phyloP scores from a whole-genome alignment of 164 flowering plant species.

The Cinnamomum chago region DNA sequence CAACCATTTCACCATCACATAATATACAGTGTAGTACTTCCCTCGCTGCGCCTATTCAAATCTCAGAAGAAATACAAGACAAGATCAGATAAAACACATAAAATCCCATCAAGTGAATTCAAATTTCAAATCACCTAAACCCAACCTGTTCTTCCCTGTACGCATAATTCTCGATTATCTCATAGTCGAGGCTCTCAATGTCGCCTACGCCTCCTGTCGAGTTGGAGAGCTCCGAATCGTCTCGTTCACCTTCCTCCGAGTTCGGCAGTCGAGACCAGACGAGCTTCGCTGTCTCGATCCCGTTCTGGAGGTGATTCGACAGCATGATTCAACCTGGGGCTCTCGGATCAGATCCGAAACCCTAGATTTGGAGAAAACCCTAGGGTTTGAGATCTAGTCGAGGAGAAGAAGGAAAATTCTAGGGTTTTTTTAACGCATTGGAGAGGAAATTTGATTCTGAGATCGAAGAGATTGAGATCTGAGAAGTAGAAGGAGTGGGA shows the following conservation, averaged over 20 bases:
- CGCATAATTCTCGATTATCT: constrained; percentile 85
- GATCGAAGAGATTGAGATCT: neutral
- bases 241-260: constrained; percentile 52
- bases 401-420: neutral
- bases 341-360: neutral
- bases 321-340: constrained; percentile 27
- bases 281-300: constrained; percentile 72
- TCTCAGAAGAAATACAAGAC: neutral
- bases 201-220: constrained; percentile 27
- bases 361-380: constrained; percentile 2
- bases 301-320: constrained; percentile 65
- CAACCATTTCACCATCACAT: constrained; percentile 78
- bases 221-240: constrained; percentile 28
- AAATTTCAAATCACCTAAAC: no score
- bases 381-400: neutral
- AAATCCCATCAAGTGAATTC: neutral
- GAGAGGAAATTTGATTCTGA: neutral
- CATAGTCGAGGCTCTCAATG: constrained; percentile 92
- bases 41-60: constrained; percentile 66
- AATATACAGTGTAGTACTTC: constrained; percentile 52
- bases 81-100: neutral
- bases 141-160: constrained; percentile 88
- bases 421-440: neutral
- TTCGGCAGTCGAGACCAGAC: constrained; percentile 82
- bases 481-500: neutral